These are phyloP conservation scores for Phaffia rhodozyma DNA, from an alignment of 1,284 basidiomycete genomes.

Conservation along the genomic window DNA sequence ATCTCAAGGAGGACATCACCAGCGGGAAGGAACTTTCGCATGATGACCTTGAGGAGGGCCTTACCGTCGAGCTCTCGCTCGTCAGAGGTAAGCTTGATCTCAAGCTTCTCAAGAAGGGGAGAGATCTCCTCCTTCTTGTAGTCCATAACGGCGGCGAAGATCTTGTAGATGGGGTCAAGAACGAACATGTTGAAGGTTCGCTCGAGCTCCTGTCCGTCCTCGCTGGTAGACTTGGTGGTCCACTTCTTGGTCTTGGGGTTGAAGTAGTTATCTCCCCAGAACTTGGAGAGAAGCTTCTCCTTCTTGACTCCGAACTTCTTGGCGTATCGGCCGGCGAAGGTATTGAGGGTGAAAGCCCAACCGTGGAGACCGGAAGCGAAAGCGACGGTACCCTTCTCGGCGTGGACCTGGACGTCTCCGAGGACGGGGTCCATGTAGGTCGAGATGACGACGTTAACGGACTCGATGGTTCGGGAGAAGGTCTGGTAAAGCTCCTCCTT, in stretches of 20 bases:
- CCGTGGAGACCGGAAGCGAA: slow-evolving; percentile 99
- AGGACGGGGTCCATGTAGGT: slow-evolving; percentile 91
- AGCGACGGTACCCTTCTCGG: slow-evolving; percentile 95
- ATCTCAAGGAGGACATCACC: slow-evolving; percentile 98
- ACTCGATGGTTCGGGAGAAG: slow-evolving; percentile 95
- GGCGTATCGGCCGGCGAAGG: slow-evolving; percentile 88
- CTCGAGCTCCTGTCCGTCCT: slow-evolving; percentile 79
- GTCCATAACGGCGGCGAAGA: slow-evolving; percentile 99
- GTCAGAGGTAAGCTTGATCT: slow-evolving; percentile 76
- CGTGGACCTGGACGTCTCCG: slow-evolving; percentile 98
- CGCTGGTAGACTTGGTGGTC: slow-evolving; percentile 65
- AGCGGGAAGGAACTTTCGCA: slow-evolving; percentile 99
- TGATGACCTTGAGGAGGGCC: slow-evolving; percentile 90
- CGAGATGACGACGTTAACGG: slow-evolving; percentile 96
- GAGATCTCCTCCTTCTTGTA: slow-evolving; percentile 88
- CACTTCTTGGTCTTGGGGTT: slow-evolving; percentile 97
- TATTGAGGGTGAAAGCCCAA: slow-evolving; percentile 98
- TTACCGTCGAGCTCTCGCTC: slow-evolving; percentile 96
- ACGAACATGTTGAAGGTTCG: slow-evolving; percentile 94
- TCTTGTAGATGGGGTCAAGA: slow-evolving; percentile 97
- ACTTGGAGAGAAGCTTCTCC: slow-evolving; percentile 93
- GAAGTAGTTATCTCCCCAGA: slow-evolving; percentile 99
- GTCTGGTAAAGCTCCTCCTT: slow-evolving; percentile 98
- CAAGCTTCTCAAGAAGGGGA: slow-evolving; percentile 90
- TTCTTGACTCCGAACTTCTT: slow-evolving; percentile 99